These are phyloP conservation scores for Nectriaceae sp. DNA, from an alignment of 2,329 filamentous ascomycete species.

Conservation along the genomic window DNA sequence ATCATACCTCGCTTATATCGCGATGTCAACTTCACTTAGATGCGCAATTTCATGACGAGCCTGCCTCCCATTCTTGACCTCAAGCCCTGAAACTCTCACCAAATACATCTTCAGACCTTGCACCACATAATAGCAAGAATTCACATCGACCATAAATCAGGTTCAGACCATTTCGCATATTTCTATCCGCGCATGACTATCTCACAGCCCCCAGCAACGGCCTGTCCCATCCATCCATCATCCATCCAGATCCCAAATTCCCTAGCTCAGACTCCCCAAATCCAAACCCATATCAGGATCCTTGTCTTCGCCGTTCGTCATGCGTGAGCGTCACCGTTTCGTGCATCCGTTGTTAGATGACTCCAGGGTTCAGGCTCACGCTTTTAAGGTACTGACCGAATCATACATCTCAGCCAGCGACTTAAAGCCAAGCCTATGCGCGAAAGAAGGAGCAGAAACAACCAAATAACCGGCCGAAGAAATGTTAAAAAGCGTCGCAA, in stretches of 20 bases:
- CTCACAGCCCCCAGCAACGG: neutral
- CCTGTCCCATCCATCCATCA: neutral
- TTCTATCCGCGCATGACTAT: slow-evolving; percentile 9
- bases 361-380: neutral
- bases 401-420: no score
- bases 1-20: no score
- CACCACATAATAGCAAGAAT: neutral
- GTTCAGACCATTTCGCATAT: slow-evolving; percentile 8
- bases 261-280: neutral
- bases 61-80: no score
- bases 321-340: neutral
- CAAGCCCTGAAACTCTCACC: no score
- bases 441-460: slow-evolving; percentile 8
- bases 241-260: neutral
- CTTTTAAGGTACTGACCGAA: neutral
- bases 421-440: neutral
- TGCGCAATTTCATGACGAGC: no score
- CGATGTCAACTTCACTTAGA: no score
- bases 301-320: neutral
- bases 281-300: neutral
- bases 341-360: neutral
- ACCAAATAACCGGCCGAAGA: slow-evolving; percentile 4
- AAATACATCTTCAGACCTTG: no score
- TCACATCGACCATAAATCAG: neutral
- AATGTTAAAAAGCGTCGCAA: slow-evolving; percentile 4